Evolutionary conservation across 2,329 filamentous ascomycete species (phyloP).

Genomic region (Graphium sp.): DNA sequence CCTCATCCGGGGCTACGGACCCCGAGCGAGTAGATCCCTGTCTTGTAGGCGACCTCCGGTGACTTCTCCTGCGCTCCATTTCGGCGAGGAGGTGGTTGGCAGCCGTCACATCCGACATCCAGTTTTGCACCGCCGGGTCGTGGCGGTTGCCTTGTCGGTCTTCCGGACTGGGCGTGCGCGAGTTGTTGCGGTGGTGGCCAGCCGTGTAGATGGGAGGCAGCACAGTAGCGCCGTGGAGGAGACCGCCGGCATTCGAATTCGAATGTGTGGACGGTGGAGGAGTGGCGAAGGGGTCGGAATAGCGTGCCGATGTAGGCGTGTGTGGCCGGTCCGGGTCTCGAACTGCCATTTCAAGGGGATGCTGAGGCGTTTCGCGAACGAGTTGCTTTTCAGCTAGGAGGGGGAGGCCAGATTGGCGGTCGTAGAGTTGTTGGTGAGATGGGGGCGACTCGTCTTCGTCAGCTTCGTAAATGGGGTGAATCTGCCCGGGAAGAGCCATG

Average conservation of each 20-base stretch:
- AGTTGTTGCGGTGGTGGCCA: no score
- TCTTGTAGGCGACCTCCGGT: slow-evolving; percentile 20
- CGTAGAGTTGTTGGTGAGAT: no score
- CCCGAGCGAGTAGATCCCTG: slow-evolving; percentile 17
- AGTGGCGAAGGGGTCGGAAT: slow-evolving; percentile 33
- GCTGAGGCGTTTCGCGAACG: no score
- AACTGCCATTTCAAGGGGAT: slow-evolving; percentile 11
- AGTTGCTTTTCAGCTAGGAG: slow-evolving; percentile 17
- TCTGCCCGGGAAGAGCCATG: no score
- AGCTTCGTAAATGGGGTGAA: slow-evolving; percentile 42
- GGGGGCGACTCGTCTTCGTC: no score
- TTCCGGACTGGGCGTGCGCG: slow-evolving; percentile 27
- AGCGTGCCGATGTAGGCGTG: slow-evolving; percentile 18
- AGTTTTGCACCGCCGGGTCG: slow-evolving; percentile 39
- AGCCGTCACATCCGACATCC: slow-evolving; percentile 38
- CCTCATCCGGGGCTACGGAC: slow-evolving; percentile 19
- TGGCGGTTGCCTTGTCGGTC: slow-evolving; percentile 10
- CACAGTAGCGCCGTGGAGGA: slow-evolving; percentile 15
- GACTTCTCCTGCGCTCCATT: slow-evolving; percentile 14
- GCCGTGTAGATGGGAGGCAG: no score
- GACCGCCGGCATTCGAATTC: slow-evolving; percentile 7
- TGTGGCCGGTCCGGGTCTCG: no score
- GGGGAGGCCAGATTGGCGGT: no score
- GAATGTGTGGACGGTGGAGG: slow-evolving; percentile 14
- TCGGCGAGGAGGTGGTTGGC: slow-evolving; percentile 32